Percentiles rank a stretch among this genome's conserved stretches.
These are phyloP conservation scores for Phytophthora melonis DNA, from an alignment of 352 stramenopile species.

Conservation along the genomic window DNA sequence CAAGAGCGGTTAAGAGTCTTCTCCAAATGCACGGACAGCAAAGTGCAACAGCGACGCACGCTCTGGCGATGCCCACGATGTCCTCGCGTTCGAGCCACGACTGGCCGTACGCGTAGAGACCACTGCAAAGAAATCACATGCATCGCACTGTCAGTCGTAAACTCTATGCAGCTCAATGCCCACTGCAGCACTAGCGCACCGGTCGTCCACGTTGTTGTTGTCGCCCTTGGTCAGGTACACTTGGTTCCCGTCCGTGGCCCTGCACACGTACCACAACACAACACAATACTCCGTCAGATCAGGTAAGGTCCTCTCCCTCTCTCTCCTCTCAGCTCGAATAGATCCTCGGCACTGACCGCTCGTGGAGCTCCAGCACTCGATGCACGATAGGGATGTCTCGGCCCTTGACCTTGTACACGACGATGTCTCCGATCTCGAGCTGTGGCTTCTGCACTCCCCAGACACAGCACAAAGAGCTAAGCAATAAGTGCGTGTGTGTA, in stretches of 20 bases:
- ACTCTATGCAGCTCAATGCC: not conserved
- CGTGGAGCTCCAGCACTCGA: constrained; percentile 97
- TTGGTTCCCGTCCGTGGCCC: constrained; percentile 86
- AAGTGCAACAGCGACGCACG: constrained; percentile 52
- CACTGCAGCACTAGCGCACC: constrained; percentile 42
- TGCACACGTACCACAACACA: constrained; percentile 14
- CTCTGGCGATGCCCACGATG: constrained; percentile 97
- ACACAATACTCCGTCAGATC: not conserved
- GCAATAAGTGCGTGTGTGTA: too few relatives aligned
- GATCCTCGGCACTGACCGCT: constrained; percentile 58
- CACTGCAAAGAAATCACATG: constrained; percentile 47
- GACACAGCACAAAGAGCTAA: not conserved
- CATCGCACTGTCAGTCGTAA: constrained; percentile 11
- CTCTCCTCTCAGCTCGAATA: not conserved
- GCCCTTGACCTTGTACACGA: constrained; percentile 98
- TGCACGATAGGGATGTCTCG: constrained; percentile 99
- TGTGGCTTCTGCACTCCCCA: constrained; percentile 63
- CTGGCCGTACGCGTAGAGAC: constrained; percentile 97
- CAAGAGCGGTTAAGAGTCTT: constrained; percentile 4
- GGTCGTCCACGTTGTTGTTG: constrained; percentile 99
- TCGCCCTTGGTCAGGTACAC: constrained; percentile 99
- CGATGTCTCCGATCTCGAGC: constrained; percentile 91
- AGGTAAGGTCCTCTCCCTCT: too few relatives aligned
- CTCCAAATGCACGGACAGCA: not conserved
- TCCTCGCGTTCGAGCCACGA: constrained; percentile 98